Base-by-base conservation (phyloP, 108 stramenopile genomes). In the Fragilaria radians region DNA sequence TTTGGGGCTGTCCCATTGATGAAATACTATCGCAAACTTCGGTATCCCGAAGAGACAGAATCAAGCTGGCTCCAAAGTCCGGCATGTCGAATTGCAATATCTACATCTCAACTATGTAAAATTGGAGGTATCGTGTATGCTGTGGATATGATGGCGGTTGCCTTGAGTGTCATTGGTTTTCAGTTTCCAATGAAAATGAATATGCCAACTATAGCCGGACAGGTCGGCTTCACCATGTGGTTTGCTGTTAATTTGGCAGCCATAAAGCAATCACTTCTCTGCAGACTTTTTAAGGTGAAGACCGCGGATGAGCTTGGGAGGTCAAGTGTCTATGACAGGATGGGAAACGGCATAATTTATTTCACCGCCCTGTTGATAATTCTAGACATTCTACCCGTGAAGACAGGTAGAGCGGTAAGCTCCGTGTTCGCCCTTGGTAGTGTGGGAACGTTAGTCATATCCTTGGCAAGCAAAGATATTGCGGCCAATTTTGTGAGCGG, bases 341-440 rank as follows among this genome's bases (percentile, higher is more conserved):
- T 52, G 27, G 25, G 31, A 5, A 33, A 62, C 25, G 51, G 53
- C 18, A 5, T 52, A 5, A 62, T 52, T 22, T 27, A n/a, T 31
- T 3, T 54, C 4, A 31, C 46, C 42, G 31, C 58, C 17, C 14
- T 53, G 28, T 46, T 45, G 49, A 45, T 56, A 36, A 11, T 70
- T 4, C 18, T 71, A 14, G 78, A 80, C 28, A 67, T 83, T 18
- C 54, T 83, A 1, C 31, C 72, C 47, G 66, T 82, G n/a, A 69
- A 75, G 27, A 28, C 36, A 24, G 80, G 80, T 3, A 58, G 63
- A 26, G 79, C 65, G 1, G 30, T 81, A 32, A 73, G 65, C 4
- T 65, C 63, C 3, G 48, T 85, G 0, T 81, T 85, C 64, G 80
- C 83, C 4, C 65, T 85, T 47, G 78, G 83, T 49, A 62, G 73